Conservation (phyloP, 306 rosid genomes). For the Cicer judaicum region DNA sequence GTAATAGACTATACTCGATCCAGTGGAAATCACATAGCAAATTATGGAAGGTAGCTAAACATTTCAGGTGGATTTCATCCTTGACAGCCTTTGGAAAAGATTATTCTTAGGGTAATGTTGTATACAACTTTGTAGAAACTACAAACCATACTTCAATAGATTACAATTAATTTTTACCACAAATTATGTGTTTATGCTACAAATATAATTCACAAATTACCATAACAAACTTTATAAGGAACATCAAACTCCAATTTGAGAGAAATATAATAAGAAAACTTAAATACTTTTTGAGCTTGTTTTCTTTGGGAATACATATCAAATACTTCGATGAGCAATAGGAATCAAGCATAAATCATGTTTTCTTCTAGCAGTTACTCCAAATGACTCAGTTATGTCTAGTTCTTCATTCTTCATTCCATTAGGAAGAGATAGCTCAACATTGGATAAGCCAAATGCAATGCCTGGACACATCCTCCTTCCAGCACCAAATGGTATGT, state of each 20-base stretch:
- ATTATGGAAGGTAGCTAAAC: background rate
- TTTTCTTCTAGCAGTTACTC: background rate
- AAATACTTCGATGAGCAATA: background rate
- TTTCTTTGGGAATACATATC: too few species aligned
- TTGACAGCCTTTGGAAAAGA: constrained; percentile 93
- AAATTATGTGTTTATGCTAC: too few species aligned
- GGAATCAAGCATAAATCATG: background rate
- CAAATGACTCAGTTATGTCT: background rate
- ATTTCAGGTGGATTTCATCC: constrained; percentile 88
- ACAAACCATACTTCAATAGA: too few species aligned
- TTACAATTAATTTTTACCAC: too few species aligned
- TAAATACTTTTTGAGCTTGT: too few species aligned
- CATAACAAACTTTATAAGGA: too few species aligned
- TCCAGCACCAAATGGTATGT: background rate
- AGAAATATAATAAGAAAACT: too few species aligned
- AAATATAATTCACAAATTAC: too few species aligned
- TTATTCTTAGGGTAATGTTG: constrained; percentile 71
- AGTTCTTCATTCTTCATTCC: background rate
- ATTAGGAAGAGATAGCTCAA: background rate
- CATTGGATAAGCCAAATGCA: background rate
- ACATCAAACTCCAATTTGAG: too few species aligned
- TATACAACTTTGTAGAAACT: background rate
- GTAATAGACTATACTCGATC: too few species aligned
- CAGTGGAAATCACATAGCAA: too few species aligned
- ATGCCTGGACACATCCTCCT: background rate